These are phyloP conservation scores for Exserohilum turcica DNA, from an alignment of 2,329 filamentous ascomycete species.

Conservation along the genomic window DNA sequence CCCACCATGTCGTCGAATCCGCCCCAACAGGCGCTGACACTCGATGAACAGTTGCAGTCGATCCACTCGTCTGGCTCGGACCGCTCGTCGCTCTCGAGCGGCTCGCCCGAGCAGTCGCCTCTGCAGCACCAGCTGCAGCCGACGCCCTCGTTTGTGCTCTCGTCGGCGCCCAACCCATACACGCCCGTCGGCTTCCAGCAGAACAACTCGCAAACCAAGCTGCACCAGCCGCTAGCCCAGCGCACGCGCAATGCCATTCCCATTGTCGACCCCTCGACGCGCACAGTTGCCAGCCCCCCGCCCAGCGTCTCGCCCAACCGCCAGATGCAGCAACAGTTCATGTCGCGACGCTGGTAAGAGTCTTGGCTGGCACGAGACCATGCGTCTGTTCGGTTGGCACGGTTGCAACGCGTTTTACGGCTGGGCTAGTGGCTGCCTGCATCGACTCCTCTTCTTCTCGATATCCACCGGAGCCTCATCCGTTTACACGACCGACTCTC, in stretches of 20 bases:
- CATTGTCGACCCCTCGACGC: slow-evolving; percentile 94
- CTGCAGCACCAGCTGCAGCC: slow-evolving; percentile 80
- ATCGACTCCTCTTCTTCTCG: slow-evolving; percentile 45
- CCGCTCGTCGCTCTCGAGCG: slow-evolving; percentile 91
- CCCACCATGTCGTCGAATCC: slow-evolving; percentile 25
- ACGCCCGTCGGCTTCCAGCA: slow-evolving; percentile 66
- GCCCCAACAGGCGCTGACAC: slow-evolving; percentile 39
- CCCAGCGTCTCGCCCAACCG: slow-evolving; percentile 69
- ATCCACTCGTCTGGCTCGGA: slow-evolving; percentile 90
- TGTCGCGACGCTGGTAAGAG: slow-evolving; percentile 56
- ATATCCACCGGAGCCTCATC: slow-evolving; percentile 49
- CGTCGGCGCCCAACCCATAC: slow-evolving; percentile 61
- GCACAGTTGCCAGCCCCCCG: slow-evolving; percentile 87
- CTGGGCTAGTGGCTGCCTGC: slow-evolving; percentile 48
- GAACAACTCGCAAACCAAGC: slow-evolving; percentile 66
- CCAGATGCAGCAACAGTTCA: slow-evolving; percentile 62
- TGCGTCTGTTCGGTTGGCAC: slow-evolving; percentile 40
- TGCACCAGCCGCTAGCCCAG: slow-evolving; percentile 88
- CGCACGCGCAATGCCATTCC: slow-evolving; percentile 94
- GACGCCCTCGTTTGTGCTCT: slow-evolving; percentile 74
- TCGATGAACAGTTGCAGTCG: slow-evolving; percentile 72
- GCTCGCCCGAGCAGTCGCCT: slow-evolving; percentile 89
- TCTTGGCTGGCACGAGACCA: slow-evolving; percentile 41
- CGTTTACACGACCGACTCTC: slow-evolving; percentile 48
- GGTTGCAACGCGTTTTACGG: slow-evolving; percentile 42